A percentile compares a stretch with the other conserved stretches of the same genome.
phyloP scores from a whole-genome alignment of 1,284 basidiomycete genomes.

The Ceratobasidium sp. region DNA sequence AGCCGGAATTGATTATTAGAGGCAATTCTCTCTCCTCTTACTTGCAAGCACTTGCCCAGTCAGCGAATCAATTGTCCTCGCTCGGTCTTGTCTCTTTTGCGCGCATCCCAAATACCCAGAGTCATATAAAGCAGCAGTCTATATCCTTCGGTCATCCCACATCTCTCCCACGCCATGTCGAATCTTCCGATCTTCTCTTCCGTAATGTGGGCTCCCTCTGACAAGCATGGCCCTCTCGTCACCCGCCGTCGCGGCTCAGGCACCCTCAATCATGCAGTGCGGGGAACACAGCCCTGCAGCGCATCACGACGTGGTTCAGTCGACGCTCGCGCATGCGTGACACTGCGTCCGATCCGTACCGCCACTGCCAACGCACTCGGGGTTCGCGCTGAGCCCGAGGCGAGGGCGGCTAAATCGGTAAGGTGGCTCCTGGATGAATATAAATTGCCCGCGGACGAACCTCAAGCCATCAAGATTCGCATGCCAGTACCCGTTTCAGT shows the following conservation, averaged over 20 bases:
- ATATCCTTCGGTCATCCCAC: neutral
- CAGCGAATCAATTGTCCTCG: neutral
- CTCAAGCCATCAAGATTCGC: constrained; percentile 7
- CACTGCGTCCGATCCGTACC: neutral
- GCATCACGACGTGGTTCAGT: constrained; percentile 19
- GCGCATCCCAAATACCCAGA: neutral
- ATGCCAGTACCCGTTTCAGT: constrained; percentile 28
- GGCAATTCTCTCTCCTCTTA: neutral
- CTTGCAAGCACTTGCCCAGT: neutral
- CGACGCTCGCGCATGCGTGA: constrained; percentile 4
- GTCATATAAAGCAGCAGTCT: neutral
- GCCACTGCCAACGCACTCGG: neutral
- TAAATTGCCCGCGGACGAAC: constrained; percentile 14
- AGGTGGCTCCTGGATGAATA: constrained; percentile 15
- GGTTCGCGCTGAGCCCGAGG: constrained; percentile 6
- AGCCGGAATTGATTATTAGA: neutral
- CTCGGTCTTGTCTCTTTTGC: neutral
- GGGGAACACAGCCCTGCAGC: constrained; percentile 19
- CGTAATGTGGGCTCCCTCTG: constrained; percentile 32
- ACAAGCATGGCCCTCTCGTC: constrained; percentile 31
- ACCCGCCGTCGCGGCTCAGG: constrained; percentile 30
- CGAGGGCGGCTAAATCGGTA: constrained; percentile 21
- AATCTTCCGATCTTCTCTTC: constrained; percentile 13
- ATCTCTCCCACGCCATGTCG: constrained; percentile 11
- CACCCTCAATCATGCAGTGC: neutral